A percentile compares a stretch with the other conserved stretches of the same genome.
These are phyloP conservation scores for Aspergillus arachidicola DNA, from an alignment of 2,329 filamentous ascomycete genomes.

Conservation along the genomic window DNA sequence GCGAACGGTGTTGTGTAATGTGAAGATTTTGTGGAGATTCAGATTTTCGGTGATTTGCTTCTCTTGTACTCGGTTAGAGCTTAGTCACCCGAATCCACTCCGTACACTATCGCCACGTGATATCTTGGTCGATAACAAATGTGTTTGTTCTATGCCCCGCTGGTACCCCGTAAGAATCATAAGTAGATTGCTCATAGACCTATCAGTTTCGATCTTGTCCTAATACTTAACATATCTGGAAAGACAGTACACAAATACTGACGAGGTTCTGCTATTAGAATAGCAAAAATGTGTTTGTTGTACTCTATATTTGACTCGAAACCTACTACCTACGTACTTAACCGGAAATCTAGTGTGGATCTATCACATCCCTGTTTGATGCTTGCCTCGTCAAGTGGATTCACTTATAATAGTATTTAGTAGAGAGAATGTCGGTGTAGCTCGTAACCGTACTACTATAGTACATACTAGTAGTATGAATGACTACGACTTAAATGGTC, in stretches of 20 bases:
- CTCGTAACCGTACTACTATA: too few relatives aligned
- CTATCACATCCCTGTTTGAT: background rate
- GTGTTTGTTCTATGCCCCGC: too few relatives aligned
- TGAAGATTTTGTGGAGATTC: background rate
- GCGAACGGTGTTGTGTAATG: background rate
- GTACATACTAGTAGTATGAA: background rate
- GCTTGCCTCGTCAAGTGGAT: background rate
- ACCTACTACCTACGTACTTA: background rate
- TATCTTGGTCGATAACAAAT: background rate
- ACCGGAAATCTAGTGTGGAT: background rate
- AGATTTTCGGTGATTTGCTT: too few relatives aligned
- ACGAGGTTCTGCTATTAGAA: background rate
- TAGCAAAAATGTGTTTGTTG: background rate
- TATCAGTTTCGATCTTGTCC: background rate
- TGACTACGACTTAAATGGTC: background rate
- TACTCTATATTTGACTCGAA: background rate
- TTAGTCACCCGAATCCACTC: slow-evolving; percentile 7
- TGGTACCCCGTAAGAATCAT: background rate
- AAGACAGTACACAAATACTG: background rate
- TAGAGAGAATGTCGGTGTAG: too few relatives aligned
- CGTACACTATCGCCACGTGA: slow-evolving; percentile 10
- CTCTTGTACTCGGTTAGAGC: background rate
- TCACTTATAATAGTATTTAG: background rate
- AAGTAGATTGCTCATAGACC: background rate
- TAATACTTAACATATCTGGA: background rate